Evolutionary conservation across 2,329 filamentous ascomycete genomes (phyloP), one percentile per base, ranked within the genome.

Genomic region (Colletotrichum tropicicola): DNA sequence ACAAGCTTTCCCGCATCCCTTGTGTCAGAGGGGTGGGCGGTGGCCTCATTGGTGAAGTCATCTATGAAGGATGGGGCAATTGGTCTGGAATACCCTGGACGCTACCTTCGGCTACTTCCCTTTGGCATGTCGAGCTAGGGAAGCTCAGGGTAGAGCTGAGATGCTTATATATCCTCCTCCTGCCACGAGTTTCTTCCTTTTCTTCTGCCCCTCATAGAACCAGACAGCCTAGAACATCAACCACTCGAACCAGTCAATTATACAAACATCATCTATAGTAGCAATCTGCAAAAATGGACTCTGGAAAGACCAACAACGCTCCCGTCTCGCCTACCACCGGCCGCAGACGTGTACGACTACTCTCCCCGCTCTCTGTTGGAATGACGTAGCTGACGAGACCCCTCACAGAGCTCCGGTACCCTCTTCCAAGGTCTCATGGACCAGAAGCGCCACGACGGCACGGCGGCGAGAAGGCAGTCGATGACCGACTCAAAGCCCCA

Each of bases 381-480:
- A 7, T 41, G 12, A 28, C 15, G 6, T 21, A 15, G 7, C 61
- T 64, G 48, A 61, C 52, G 25, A 39, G 10, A 44, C 15, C 62
- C 32, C 45, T 43, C 15, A 27, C 60, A 83, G 80, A 82, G 81
- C 70, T 85, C 83, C 7, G 77, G 80, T 48, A 79, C 82, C 49
- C 76, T 84, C 70, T 89, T 87, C 73, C 81, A 85, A 5, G 77
- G 80, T 12, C 81, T 89, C 2, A 77, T 81, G 48, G 79, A 82
- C 66, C 81, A 84, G 60, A 87, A 87, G 75, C 82, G 84, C 53
- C 72, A 75, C 19, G 76, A 76, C 48, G 78, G 82, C 61, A 80
- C 82, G 23, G 69, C 62, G 2, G 81, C 82, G n/a, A 82, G 86
- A 13, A 84, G 86, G 6, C 81, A 84, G 71, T 87, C 85, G 70